phyloP scores from a whole-genome alignment of 306 rosid genomes.

The Canavalia gladiata region DNA sequence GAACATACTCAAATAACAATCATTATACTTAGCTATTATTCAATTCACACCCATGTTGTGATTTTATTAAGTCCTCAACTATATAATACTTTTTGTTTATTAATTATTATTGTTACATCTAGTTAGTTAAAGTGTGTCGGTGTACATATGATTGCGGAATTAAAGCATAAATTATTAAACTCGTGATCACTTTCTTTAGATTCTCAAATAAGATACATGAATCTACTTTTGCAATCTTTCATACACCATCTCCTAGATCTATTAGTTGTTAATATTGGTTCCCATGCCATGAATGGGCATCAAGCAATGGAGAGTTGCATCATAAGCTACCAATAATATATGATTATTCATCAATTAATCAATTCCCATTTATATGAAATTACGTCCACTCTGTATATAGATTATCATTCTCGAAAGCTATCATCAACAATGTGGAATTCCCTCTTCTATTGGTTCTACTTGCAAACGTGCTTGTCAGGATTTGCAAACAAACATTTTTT shows the following conservation, averaged over 20 bases:
- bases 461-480: too few species aligned
- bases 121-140: slow-evolving; percentile 31
- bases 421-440: too few species aligned
- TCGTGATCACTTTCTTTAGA: slow-evolving; percentile 16
- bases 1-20: neutral
- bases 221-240: slow-evolving; percentile 27
- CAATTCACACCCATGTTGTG: slow-evolving; percentile 8
- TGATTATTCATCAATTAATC: neutral
- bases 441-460: too few species aligned
- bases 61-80: slow-evolving; percentile 8
- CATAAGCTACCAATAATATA: neutral
- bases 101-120: neutral
- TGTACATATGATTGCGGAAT: slow-evolving; percentile 36
- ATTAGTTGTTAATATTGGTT: too few species aligned
- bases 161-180: slow-evolving; percentile 33
- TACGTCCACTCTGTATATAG: neutral
- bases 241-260: neutral
- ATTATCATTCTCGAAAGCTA: neutral
- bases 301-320: neutral
- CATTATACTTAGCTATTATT: slow-evolving; percentile 16
- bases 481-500: too few species aligned
- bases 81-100: slow-evolving; percentile 11
- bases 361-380: neutral
- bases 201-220: slow-evolving; percentile 43
- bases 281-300: neutral